Evolutionary conservation across 2,329 filamentous ascomycete species (phyloP), one percentile per base, ranked within the genome.

Genomic region (Chaetomium sp.): DNA sequence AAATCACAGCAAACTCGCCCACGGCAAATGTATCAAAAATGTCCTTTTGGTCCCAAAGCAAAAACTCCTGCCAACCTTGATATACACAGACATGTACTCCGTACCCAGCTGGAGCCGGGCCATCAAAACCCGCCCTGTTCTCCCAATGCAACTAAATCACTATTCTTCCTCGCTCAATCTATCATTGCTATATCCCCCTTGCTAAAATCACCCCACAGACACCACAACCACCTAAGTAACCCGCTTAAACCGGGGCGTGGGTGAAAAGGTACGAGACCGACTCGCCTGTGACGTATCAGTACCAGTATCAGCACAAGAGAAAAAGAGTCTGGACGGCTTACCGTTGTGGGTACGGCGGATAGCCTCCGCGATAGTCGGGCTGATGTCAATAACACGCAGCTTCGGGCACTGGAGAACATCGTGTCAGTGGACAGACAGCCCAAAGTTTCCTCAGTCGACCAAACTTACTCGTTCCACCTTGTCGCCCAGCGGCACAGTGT

Each of bases 361-460:
- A 10, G 84, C 84, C 71, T 80, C 85, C n/a, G 84, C 85, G 56
- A 88, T 75, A 38, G 91, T 96, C 43, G 89, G 87, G 66, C 87
- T 90, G 65, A 96, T 89, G 72, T 96, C 91, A 69, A 96, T 95
- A 55, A 91, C 91, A 72, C 91, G 86, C 61, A 96, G 82, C 72
- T 88, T 87, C 56, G 84, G 79, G 72, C 91, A 65, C 60, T 62
- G 46, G 9, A 14, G 2, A 56, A 12, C n/a, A 47, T 34, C 12
- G 5, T 6, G 19, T 11, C 40, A 5, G 14, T 42, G 14, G 6
- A 11, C 32, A 1, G 27, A 37, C 12, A 7, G 2, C 3, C 14
- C 14, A 3, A 11, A 38, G 9, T 8, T 38, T 34, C 9, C n/a
- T 27, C 6, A 6, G 32, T 19, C 35, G 11, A 2, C 10, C 66